phyloP scores from a whole-genome alignment of 2,329 filamentous ascomycete species.

The Diaporthe nobilis region DNA sequence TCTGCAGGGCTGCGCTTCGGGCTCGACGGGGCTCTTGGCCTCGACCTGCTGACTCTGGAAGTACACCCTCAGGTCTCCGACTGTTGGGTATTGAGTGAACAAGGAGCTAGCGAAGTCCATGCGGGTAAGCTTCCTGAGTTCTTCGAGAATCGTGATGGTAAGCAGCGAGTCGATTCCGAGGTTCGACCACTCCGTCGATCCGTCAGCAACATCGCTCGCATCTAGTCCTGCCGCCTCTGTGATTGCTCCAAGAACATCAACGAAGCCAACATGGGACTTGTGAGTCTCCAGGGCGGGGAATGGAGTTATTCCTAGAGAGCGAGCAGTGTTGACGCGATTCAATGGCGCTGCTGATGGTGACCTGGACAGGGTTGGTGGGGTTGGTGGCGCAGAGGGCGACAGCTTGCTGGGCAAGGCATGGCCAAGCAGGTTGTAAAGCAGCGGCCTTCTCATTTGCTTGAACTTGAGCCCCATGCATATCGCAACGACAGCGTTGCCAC shows the following conservation, averaged over 20 bases:
- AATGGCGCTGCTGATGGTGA: conserved; percentile 11
- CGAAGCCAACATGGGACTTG: not conserved
- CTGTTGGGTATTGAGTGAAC: conserved; percentile 48
- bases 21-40: conserved; percentile 13
- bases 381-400: not conserved
- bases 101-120: conserved; percentile 45
- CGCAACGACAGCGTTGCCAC: conserved; percentile 64
- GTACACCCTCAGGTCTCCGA: not conserved
- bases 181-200: conserved; percentile 48
- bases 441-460: conserved; percentile 42
- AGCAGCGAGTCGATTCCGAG: conserved; percentile 54
- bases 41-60: conserved; percentile 18
- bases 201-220: conserved; percentile 42
- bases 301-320: conserved; percentile 2
- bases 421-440: conserved; percentile 35
- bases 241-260: not conserved
- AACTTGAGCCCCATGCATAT: conserved; percentile 48
- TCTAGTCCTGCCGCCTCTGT: conserved; percentile 15
- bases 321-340: conserved; percentile 3
- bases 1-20: not conserved
- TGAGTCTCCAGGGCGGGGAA: conserved; percentile 1
- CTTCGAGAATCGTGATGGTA: conserved; percentile 49
- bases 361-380: not conserved
- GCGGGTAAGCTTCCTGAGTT: conserved; percentile 49
- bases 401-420: conserved; percentile 35